These are phyloP conservation scores for Madurella fahalii DNA, from an alignment of 2,329 filamentous ascomycete genomes.

Conservation along the genomic window DNA sequence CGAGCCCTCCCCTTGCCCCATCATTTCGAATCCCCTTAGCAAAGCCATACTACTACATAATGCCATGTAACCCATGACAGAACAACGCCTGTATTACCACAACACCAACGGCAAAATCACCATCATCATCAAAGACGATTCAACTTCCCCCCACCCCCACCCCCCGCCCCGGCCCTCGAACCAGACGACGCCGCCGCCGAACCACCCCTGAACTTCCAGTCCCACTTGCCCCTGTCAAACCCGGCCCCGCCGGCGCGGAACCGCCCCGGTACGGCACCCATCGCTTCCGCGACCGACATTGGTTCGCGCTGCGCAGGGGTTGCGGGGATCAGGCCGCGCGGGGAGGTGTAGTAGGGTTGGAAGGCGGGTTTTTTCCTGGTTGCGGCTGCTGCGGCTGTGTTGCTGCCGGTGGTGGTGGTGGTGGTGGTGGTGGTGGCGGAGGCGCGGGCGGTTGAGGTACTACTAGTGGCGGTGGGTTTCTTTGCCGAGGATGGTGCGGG, in stretches of 20 bases:
- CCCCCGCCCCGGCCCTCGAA: not conserved
- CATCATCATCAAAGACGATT: not conserved
- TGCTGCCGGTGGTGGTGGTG: not conserved
- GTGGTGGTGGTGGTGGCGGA: not conserved
- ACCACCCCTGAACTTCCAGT: not conserved
- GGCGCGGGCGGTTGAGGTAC: too few species aligned
- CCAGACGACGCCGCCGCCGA: not conserved
- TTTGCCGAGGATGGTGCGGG: not conserved
- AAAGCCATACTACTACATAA: too few species aligned
- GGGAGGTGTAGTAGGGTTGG: conserved; percentile 35
- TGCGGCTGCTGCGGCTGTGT: not conserved
- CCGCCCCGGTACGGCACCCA: conserved; percentile 24
- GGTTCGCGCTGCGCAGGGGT: conserved; percentile 32
- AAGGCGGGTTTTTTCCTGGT: conserved; percentile 22
- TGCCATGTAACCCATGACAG: too few species aligned
- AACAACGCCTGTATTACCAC: too few species aligned
- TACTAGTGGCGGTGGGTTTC: not conserved
- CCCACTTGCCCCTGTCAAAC: conserved; percentile 12
- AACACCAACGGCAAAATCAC: too few species aligned
- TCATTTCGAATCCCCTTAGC: too few species aligned
- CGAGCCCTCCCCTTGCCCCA: too few species aligned
- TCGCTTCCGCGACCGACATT: conserved; percentile 35
- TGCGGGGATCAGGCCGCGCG: conserved; percentile 34
- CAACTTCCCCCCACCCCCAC: not conserved
- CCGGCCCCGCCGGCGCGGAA: not conserved